Evolutionary conservation across 306 rosid species (phyloP).

Genomic region (Corylus heterophylla): DNA sequence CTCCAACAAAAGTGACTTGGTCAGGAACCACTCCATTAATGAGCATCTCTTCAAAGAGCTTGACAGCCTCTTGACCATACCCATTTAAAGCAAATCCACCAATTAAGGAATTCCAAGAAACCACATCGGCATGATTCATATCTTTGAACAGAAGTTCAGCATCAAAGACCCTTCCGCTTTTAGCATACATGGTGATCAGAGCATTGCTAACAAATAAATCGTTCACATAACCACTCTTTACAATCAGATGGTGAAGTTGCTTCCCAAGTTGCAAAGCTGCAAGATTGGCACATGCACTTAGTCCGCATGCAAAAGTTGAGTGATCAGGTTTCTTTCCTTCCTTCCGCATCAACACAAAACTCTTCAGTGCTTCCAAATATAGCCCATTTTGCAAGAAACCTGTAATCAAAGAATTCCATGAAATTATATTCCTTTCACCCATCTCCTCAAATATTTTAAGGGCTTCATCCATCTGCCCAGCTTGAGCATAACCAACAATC

Average conservation of each 20-base stretch:
- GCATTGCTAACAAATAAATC: slow-evolving; percentile 71
- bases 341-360: slow-evolving; percentile 46
- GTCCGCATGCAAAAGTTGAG: slow-evolving; percentile 62
- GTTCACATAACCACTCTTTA: slow-evolving; percentile 58
- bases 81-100: slow-evolving; percentile 74
- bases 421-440: slow-evolving; percentile 55
- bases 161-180: slow-evolving; percentile 52
- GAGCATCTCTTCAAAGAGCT: slow-evolving; percentile 58
- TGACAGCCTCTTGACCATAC: slow-evolving; percentile 56
- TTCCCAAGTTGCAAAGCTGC: slow-evolving; percentile 69
- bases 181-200: slow-evolving; percentile 74
- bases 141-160: slow-evolving; percentile 62
- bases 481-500: slow-evolving; percentile 72
- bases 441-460: slow-evolving; percentile 46
- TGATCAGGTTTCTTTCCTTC: slow-evolving; percentile 65
- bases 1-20: slow-evolving; percentile 62
- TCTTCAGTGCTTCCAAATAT: slow-evolving; percentile 60
- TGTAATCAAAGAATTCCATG: slow-evolving; percentile 79
- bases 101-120: slow-evolving; percentile 88
- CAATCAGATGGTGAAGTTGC: slow-evolving; percentile 65
- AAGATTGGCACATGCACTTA: slow-evolving; percentile 78
- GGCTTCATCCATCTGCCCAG: slow-evolving; percentile 69
- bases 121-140: slow-evolving; percentile 44
- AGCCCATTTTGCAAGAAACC: slow-evolving; percentile 69
- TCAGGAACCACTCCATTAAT: slow-evolving; percentile 51